Base-by-base conservation (phyloP, 2,329 filamentous ascomycete genomes). In the Teratosphaeria gauchensis region DNA sequence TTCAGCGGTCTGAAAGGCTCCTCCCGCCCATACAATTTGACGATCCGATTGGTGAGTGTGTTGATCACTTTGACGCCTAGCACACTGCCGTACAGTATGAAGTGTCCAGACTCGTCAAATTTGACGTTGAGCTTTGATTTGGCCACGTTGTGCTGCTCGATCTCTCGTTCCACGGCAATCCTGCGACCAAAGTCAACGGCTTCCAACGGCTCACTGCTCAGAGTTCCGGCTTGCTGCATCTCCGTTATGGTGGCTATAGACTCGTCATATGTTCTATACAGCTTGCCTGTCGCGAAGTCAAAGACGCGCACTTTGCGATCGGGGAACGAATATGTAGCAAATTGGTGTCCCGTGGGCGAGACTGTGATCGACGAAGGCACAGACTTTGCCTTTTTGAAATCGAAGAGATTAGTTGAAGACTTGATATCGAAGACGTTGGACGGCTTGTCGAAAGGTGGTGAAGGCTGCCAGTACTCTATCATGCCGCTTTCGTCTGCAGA, bases 61-160 rank as follows among this genome's bases (percentile, higher is more conserved):
- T 99, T 99, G 73, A 99, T 82, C 28, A 97, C 92, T 75, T 99
- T 99, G 69, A 92, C 84, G 24, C 95, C 94, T 51, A 92, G 78
- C 65, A 99, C 87, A 11, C 92, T 95, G 35, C 94, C 94, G 69
- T 96, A 99, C 38, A 96, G 78, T 63, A 99, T 85, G 73, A 99
- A 99, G 72, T 99, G 86, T 4, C 92, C 89, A 1, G 92, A 96
- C 75, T 99, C 94, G 72, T 99, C 94, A 71, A 97, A 99, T 38
- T 92, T 85, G 62, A 97, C 84, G 70, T 95, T 97, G 63, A 87
- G 82, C 65, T 89, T 89, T 19, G 42, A 48, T 66, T 84, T 80
- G 53, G 82, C 82, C 38, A 89, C 76, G 0, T 80, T 73, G 12
- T 85, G 79, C 30, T 84, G 85, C 67, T 96, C 91, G 4, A 97